Base-by-base conservation (phyloP, 2,329 filamentous ascomycete species). In the Cercospora sp. region DNA sequence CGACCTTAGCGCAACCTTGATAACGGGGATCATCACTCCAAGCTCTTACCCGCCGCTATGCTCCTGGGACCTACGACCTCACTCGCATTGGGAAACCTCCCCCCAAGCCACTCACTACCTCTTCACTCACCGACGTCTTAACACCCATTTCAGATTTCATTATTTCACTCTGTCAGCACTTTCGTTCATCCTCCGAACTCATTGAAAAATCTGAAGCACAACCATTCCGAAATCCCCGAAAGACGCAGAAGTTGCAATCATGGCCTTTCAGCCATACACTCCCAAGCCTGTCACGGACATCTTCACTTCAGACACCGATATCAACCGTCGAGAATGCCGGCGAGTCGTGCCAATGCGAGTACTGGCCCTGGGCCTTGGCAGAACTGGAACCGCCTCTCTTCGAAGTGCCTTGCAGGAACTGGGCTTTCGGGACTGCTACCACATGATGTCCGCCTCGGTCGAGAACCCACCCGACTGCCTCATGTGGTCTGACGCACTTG, bases 291-390 rank as follows among this genome's bases (percentile, higher is more conserved):
- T 84, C 48, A 88, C 86, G 62, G 86, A 88, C 76, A 80, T 88
- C 76, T 88, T 90, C 79, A 91, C 88, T 63, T 63, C 68, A 71
- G 89, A 91, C 76, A 90, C 88, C 51, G 86, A 88, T 75, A 90
- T 92, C 78, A 88, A 92, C 79, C 83, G 87, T 60, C 84, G 87
- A 72, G 81, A 88, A 82, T 89, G 88, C 78, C 85, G 84, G 68
- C 88, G 90, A 65, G 86, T 83, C 33, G 89, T 91, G 62, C 90
- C 90, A 36, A 92, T 92, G 90, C 87, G 87, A 77, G 87, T 92
- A 58, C 86, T 92, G 36, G 86, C 89, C 58, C 84, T 93, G 0
- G 90, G 90, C 57, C 84, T 91, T 18, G 88, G 89, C 65, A 85
- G 90, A 70, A 92, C 90, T 8, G 90, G 90, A 75, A 92, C 90